Evolutionary conservation across 495 filamentous ascomycete species (phyloP).

Genomic region (Oleoguttula mirabilis): DNA sequence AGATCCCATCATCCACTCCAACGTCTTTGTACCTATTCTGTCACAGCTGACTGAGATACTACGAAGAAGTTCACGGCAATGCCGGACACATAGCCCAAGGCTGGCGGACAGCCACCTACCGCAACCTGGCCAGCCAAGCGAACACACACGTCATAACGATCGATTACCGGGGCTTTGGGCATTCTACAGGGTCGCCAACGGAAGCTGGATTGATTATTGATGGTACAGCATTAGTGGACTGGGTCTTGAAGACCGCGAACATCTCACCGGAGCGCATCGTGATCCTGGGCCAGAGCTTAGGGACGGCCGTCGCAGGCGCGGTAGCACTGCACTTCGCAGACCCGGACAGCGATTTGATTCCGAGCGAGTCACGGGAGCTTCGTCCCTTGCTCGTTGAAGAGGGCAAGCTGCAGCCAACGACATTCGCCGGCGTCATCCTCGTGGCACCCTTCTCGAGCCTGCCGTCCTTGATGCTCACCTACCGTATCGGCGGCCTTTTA

Average conservation of each 20-base stretch:
- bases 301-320: slow-evolving; percentile 68
- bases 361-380: background rate
- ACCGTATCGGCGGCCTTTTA: slow-evolving; percentile 59
- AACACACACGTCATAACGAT: slow-evolving; percentile 57
- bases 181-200: slow-evolving; percentile 64
- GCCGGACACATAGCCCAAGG: slow-evolving; percentile 43
- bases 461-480: slow-evolving; percentile 56
- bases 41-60: no score
- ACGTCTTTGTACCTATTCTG: no score
- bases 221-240: slow-evolving; percentile 56
- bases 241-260: slow-evolving; percentile 50
- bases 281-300: slow-evolving; percentile 78
- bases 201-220: slow-evolving; percentile 77
- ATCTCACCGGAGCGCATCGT: slow-evolving; percentile 62
- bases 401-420: slow-evolving; percentile 10
- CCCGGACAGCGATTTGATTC: slow-evolving; percentile 12
- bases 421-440: slow-evolving; percentile 60
- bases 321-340: slow-evolving; percentile 55
- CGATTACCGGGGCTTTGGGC: slow-evolving; percentile 85
- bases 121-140: slow-evolving; percentile 30
- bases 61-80: slow-evolving; percentile 27
- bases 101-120: slow-evolving; percentile 40
- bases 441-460: slow-evolving; percentile 69
- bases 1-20: background rate
- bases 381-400: background rate